Evolutionary conservation across 345 rosid genomes (phyloP).

Genomic region (Aurinia saxatilis): DNA sequence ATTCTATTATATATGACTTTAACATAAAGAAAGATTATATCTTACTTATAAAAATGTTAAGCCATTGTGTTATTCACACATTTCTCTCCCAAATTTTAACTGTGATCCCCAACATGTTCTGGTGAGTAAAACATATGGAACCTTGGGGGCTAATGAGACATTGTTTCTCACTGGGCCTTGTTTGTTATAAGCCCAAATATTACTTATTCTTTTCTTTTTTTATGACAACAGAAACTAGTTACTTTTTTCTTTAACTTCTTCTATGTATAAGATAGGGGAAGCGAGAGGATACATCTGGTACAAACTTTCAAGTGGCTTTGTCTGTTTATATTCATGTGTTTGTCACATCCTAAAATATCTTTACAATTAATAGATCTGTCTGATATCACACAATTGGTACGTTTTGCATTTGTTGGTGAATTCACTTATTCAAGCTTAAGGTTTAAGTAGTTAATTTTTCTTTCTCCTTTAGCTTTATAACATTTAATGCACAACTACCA

Average conservation of each 20-base stretch:
- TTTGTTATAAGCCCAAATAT: neutral
- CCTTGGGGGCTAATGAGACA: neutral
- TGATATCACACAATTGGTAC: neutral
- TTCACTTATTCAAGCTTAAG: slow-evolving; percentile 14
- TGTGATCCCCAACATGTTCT: no score
- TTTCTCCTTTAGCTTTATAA: neutral
- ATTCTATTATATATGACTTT: no score
- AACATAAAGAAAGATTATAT: no score
- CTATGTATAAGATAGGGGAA: no score
- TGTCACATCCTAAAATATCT: neutral
- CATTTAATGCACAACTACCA: slow-evolving; percentile 14
- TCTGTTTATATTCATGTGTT: neutral
- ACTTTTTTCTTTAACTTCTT: no score
- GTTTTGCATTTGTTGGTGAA: slow-evolving; percentile 16
- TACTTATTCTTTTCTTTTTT: no score
- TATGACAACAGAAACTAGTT: no score
- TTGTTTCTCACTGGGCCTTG: neutral
- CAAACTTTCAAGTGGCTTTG: neutral
- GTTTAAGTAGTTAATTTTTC: neutral
- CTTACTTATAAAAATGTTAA: no score
- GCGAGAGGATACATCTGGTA: neutral
- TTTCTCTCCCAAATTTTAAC: no score
- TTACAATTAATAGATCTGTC: neutral
- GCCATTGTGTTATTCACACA: no score
- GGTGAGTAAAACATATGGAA: no score